These are phyloP conservation scores for Aspergillus novoparasiticus DNA, from an alignment of 2,329 filamentous ascomycete species.

Conservation along the genomic window DNA sequence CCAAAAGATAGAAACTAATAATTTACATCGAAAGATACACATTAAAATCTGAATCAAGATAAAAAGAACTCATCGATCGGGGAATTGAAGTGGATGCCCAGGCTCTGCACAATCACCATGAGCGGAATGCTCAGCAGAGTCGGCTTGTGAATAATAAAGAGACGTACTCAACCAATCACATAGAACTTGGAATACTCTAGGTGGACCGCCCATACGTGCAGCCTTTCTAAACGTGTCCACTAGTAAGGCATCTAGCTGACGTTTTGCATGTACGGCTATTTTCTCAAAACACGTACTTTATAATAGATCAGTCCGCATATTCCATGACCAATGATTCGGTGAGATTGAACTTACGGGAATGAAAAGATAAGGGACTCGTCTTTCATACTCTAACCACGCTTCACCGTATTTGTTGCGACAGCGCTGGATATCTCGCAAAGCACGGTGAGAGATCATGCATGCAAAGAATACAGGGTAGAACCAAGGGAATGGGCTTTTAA, in stretches of 20 bases:
- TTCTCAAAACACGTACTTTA: constrained; percentile 38
- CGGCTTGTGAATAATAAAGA: neutral
- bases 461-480: constrained; percentile 84
- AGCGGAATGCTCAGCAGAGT: neutral
- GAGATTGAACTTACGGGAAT: constrained; percentile 63
- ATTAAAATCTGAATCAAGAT: neutral
- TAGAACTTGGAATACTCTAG: neutral
- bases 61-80: neutral
- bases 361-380: constrained; percentile 78
- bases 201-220: neutral
- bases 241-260: neutral
- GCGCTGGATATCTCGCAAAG: constrained; percentile 71
- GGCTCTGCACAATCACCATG: neutral
- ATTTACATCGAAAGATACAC: neutral
- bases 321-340: too few relatives aligned
- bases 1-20: neutral
- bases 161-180: neutral
- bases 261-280: neutral
- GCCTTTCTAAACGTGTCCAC: neutral
- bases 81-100: neutral
- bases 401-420: constrained; percentile 80
- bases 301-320: constrained; percentile 6
- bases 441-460: constrained; percentile 78
- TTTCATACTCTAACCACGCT: constrained; percentile 79
- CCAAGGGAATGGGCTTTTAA: constrained; percentile 81